phyloP scores from a whole-genome alignment of 306 rosid genomes.

The Dalbergia cochinchinensis region DNA sequence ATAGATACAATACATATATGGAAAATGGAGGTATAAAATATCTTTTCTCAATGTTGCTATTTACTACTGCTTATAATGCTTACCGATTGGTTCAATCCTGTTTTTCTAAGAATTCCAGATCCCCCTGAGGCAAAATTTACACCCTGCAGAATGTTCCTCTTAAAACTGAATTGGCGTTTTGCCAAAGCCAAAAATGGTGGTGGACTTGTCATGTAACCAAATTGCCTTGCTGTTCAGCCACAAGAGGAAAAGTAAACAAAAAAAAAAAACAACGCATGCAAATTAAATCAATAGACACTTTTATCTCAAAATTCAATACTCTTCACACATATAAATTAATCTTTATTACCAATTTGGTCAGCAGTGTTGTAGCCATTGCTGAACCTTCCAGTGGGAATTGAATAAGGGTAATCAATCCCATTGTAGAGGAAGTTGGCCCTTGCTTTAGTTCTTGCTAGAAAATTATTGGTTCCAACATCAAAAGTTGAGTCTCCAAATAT shows the following conservation, averaged over 20 bases:
- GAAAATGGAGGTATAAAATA: too few relatives aligned
- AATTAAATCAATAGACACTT: conserved; percentile 5
- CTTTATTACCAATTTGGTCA: conserved; percentile 58
- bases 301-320: background rate
- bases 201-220: conserved; percentile 59
- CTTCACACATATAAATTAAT: too few relatives aligned
- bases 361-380: conserved; percentile 67
- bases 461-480: conserved; percentile 70
- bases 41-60: background rate
- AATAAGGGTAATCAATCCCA: conserved; percentile 59
- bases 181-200: conserved; percentile 52
- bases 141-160: conserved; percentile 47
- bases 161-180: conserved; percentile 22
- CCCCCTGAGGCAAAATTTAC: conserved; percentile 68
- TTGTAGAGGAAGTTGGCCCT: conserved; percentile 52
- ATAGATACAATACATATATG: too few relatives aligned
- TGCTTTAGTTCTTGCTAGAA: conserved; percentile 20
- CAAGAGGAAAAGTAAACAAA: background rate
- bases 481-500: conserved; percentile 68
- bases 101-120: conserved; percentile 53
- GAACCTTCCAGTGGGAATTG: conserved; percentile 66
- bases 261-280: background rate
- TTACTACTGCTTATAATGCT: background rate
- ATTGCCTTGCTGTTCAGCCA: conserved; percentile 42
- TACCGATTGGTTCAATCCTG: conserved; percentile 52